Percentiles rank a stretch among this genome's conserved stretches.
Evolutionary conservation across 139 green algal species (phyloP).

Genomic region (Auxenochlorella pyrenoidosa): DNA sequence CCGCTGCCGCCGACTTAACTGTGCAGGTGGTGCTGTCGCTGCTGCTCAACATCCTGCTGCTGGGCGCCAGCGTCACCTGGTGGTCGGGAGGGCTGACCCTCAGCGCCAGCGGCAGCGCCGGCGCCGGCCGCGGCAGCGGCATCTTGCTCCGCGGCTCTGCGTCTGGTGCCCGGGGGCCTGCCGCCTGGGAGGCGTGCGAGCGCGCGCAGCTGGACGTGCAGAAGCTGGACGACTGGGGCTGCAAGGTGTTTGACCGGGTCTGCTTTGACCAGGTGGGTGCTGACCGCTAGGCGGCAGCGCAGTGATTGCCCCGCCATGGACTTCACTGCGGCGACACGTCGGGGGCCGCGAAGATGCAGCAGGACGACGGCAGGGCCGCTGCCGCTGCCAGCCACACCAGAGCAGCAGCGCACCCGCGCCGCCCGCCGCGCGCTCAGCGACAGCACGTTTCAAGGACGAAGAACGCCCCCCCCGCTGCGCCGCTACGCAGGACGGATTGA

Average conservation of each 20-base stretch:
- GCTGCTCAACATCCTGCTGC: slow-evolving; percentile 19
- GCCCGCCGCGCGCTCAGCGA: no score
- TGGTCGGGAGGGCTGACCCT: not conserved
- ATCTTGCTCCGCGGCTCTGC: no score
- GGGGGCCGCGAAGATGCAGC: no score
- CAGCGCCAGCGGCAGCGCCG: not conserved
- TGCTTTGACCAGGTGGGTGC: slow-evolving; percentile 26
- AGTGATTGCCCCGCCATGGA: no score
- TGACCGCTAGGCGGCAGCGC: no score
- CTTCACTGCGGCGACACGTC: no score
- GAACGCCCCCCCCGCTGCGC: no score
- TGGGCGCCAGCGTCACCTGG: not conserved
- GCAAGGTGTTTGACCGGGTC: slow-evolving; percentile 9
- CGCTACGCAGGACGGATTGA: slow-evolving; percentile 1
- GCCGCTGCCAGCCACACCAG: no score
- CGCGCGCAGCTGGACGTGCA: not conserved
- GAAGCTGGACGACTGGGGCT: slow-evolving; percentile 4
- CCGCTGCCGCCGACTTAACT: not conserved
- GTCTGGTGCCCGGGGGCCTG: not conserved
- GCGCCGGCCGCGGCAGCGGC: not conserved
- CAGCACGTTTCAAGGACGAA: no score
- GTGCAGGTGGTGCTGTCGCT: slow-evolving; percentile 26
- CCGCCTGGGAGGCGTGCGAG: not conserved
- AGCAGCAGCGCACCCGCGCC: no score
- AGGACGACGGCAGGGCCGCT: no score